phyloP scores from a whole-genome alignment of 2,329 filamentous ascomycete species.

The Fusarium luffae region DNA sequence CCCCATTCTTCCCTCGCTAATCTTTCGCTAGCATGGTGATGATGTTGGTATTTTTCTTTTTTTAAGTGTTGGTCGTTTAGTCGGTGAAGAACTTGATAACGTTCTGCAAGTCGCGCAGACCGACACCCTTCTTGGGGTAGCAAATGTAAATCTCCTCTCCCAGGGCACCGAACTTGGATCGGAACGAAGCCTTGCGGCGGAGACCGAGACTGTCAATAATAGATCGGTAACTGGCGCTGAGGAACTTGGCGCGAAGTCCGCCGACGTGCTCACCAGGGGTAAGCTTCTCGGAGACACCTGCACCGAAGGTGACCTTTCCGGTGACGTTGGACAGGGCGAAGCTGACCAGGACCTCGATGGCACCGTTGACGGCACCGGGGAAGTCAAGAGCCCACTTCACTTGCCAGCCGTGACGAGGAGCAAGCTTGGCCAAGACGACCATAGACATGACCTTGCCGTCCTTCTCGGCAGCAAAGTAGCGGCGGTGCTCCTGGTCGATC shows the following conservation, averaged over 20 bases:
- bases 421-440: constrained; percentile 84
- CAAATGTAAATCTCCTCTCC: constrained; percentile 90
- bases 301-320: constrained; percentile 83
- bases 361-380: constrained; percentile 84
- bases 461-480: constrained; percentile 85
- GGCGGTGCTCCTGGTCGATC: constrained; percentile 83
- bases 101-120: constrained; percentile 83
- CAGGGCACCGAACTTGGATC: constrained; percentile 86
- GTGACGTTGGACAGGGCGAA: constrained; percentile 68
- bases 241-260: constrained; percentile 81
- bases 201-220: constrained; percentile 84
- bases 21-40: constrained; percentile 6
- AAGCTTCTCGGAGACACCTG: constrained; percentile 79
- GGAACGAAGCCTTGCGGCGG: constrained; percentile 86
- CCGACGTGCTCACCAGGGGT: constrained; percentile 84
- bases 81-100: constrained; percentile 92
- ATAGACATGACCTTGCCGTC: constrained; percentile 79
- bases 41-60: background rate
- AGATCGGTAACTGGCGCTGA: constrained; percentile 85
- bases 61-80: constrained; percentile 49
- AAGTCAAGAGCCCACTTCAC: constrained; percentile 98
- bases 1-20: constrained; percentile 1
- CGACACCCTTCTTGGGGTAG: constrained; percentile 87
- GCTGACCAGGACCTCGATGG: constrained; percentile 85
- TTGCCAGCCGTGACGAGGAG: constrained; percentile 87